phyloP scores from a whole-genome alignment of 306 rosid species.

The Calophaca sinica region DNA sequence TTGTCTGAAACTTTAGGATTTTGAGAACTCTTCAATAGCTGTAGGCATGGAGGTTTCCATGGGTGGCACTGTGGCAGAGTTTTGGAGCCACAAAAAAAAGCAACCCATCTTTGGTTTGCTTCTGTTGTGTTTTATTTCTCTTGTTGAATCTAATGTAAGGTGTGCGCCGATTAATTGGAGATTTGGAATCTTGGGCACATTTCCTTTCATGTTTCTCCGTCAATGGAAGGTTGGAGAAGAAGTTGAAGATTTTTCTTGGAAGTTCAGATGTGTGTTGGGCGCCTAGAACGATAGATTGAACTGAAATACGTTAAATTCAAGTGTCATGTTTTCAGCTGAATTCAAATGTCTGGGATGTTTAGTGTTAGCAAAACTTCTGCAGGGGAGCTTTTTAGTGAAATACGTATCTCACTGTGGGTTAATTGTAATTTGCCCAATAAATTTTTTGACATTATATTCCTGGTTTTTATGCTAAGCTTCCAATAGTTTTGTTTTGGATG shows the following conservation, averaged over 20 bases:
- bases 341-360: background rate
- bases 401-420: background rate
- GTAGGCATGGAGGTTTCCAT: background rate
- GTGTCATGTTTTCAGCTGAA: background rate
- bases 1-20: slow-evolving; percentile 47
- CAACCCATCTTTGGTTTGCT: slow-evolving; percentile 22
- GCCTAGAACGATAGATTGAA: background rate
- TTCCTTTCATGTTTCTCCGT: background rate
- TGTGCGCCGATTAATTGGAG: background rate
- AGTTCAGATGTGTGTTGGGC: background rate
- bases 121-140: background rate
- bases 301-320: background rate
- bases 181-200: background rate
- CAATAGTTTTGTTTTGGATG: slow-evolving; percentile 22
- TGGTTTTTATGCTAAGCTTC: slow-evolving; percentile 6
- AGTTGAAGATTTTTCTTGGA: background rate
- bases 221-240: background rate
- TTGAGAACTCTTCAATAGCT: slow-evolving; percentile 27
- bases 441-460: background rate
- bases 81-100: no score
- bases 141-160: background rate
- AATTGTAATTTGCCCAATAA: slow-evolving; percentile 6
- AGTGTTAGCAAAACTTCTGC: background rate
- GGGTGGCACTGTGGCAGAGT: slow-evolving; percentile 28
- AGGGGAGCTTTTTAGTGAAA: background rate